phyloP scores from a whole-genome alignment of 2,329 filamentous ascomycete genomes.

The Cercospora janseana region DNA sequence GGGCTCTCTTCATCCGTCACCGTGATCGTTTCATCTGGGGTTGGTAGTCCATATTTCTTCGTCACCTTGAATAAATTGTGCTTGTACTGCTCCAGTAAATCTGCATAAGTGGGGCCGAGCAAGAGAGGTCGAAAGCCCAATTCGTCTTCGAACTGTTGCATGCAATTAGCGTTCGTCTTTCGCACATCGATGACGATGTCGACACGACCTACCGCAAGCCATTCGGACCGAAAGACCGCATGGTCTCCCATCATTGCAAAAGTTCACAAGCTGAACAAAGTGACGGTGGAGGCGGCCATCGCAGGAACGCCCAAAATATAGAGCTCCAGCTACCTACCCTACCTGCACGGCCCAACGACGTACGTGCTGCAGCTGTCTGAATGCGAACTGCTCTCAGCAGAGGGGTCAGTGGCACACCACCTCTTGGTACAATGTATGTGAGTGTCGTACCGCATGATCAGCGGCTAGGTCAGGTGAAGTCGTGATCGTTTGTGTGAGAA shows the following conservation, averaged over 20 bases:
- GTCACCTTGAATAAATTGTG: conserved; percentile 15
- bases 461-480: conserved; percentile 13
- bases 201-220: conserved; percentile 11
- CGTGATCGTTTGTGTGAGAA: background rate
- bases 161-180: background rate
- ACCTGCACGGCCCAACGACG: conserved; percentile 5
- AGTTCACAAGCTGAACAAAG: background rate
- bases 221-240: conserved; percentile 11
- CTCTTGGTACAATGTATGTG: conserved; percentile 5
- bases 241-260: conserved; percentile 8
- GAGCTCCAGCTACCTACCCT: conserved; percentile 11
- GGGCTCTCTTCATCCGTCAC: conserved; percentile 11
- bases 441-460: conserved; percentile 13
- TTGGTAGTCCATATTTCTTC: conserved; percentile 16
- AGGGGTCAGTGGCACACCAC: conserved; percentile 15
- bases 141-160: conserved; percentile 21
- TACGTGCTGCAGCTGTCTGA: conserved; percentile 10
- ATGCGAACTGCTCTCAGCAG: conserved; percentile 4
- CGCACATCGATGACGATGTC: background rate
- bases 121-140: conserved; percentile 22
- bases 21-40: conserved; percentile 10
- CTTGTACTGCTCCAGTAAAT: conserved; percentile 19
- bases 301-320: background rate
- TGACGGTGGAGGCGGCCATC: conserved; percentile 1
- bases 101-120: conserved; percentile 20